Evolutionary conservation across 352 stramenopile genomes (phyloP).

Genomic region (Pythium oligandrum): DNA sequence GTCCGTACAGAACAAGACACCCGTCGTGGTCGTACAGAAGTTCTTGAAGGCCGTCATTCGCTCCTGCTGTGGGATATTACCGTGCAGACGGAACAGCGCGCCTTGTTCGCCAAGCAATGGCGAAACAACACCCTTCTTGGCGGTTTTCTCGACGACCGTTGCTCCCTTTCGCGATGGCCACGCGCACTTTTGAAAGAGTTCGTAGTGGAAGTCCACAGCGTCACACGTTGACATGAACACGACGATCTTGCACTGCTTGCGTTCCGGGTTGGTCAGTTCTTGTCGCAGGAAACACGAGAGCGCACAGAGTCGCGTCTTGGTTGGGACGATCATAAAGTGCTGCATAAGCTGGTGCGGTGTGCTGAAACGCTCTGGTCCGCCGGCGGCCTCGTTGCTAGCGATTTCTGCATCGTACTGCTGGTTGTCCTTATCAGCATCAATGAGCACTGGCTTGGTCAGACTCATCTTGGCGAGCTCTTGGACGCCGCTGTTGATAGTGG

Average conservation of each 20-base stretch:
- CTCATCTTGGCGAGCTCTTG: conserved; percentile 81
- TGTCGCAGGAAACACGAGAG: conserved; percentile 90
- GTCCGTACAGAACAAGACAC: conserved; percentile 98
- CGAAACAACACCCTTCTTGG: conserved; percentile 26
- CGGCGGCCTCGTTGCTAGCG: not conserved
- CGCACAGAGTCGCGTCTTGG: conserved; percentile 91
- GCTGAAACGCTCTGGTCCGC: conserved; percentile 63
- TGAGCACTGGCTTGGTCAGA: conserved; percentile 62
- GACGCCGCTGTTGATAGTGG: conserved; percentile 86
- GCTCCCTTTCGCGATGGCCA: conserved; percentile 32
- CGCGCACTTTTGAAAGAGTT: conserved; percentile 84
- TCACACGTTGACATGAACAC: conserved; percentile 98
- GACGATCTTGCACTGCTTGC: conserved; percentile 80
- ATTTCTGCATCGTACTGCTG: not conserved
- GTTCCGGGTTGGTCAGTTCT: conserved; percentile 42
- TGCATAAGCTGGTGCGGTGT: conserved; percentile 93
- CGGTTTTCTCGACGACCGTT: conserved; percentile 91
- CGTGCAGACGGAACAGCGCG: conserved; percentile 88
- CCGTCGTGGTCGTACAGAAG: conserved; percentile 88
- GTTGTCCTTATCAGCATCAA: conserved; percentile 65
- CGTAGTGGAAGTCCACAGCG: conserved; percentile 95
- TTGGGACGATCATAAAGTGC: conserved; percentile 94
- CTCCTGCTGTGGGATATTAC: conserved; percentile 95
- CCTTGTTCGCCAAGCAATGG: conserved; percentile 53
- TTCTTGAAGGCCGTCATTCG: conserved; percentile 94